Percentiles rank a stretch among this genome's conserved stretches.
Conservation (phyloP, 2,329 filamentous ascomycete species). For the Neocucurbitaria cava region DNA sequence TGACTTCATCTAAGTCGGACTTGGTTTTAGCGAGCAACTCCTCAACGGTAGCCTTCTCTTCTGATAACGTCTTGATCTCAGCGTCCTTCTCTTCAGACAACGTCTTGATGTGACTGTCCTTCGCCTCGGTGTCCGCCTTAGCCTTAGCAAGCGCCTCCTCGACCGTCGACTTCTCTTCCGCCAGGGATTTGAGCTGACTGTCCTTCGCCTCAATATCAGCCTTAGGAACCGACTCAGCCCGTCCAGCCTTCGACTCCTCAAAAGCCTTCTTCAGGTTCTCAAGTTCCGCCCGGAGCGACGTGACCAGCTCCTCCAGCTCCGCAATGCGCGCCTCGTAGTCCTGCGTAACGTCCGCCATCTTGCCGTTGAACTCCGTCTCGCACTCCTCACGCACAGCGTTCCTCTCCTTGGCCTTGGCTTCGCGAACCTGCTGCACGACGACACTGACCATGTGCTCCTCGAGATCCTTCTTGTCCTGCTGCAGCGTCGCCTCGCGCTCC, state of each 20-base stretch:
- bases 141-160: conserved; percentile 24
- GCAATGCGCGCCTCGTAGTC: conserved; percentile 30
- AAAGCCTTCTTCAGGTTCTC: conserved; percentile 37
- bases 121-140: conserved; percentile 29
- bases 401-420: conserved; percentile 48
- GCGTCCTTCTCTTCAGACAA: conserved; percentile 22
- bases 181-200: conserved; percentile 32
- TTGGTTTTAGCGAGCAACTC: conserved; percentile 29
- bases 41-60: conserved; percentile 23
- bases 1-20: conserved; percentile 28
- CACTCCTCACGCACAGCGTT: conserved; percentile 45
- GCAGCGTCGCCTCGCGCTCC: conserved; percentile 36
- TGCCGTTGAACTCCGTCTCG: conserved; percentile 40
- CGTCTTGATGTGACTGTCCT: conserved; percentile 36
- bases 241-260: conserved; percentile 24
- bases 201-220: conserved; percentile 40
- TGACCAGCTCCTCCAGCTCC: conserved; percentile 38
- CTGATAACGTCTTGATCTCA: conserved; percentile 27
- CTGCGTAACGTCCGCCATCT: conserved; percentile 27
- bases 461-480: conserved; percentile 48
- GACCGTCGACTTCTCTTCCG: conserved; percentile 19
- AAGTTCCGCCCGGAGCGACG: conserved; percentile 37
- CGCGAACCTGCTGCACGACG: conserved; percentile 50
- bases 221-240: conserved; percentile 25
- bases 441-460: conserved; percentile 53